Evolutionary conservation across 495 filamentous ascomycete species (phyloP), one percentile per base, ranked within the genome.

Genomic region (Aspergillus bridgeri): DNA sequence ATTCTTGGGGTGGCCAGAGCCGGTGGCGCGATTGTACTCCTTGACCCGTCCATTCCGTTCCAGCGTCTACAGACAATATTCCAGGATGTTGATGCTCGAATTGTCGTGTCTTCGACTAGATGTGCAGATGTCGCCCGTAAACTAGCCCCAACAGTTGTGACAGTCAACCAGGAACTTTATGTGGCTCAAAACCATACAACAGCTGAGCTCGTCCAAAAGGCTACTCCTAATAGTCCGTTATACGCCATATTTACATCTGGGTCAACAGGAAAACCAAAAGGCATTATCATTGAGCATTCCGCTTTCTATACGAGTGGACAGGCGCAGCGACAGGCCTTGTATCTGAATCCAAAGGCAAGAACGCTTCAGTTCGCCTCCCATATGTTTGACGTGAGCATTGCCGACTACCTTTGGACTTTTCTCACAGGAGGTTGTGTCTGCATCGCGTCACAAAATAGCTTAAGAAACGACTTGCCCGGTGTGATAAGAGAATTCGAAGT

Each of bases 1-100:
- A 64, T 75, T 44, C 61, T 76, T 8, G 75, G 67, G 1, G 65
- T 81, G 9, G 53, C 78, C n/a, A 78, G 76, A 49, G 74, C 77
- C 19, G 80, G 80, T 6, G 71, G 70, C 13, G 77, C 72, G 0
- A 73, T 77, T 64, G 69, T 83, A 17, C 70, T 69, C 6, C 60
- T 85, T 6, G 80, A 84, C 60, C 70, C 75, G 44, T 23, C 24
- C 47, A 47, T 51, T 19, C 13, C 51, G 2, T 38, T 15, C 13
- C 33, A 38, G 33, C 33, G 33, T 15, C 33, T 38, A 15, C 7
- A 38, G 13, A 38, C 9, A 1, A 38, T 38, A 15, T 38, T 38
- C 5, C 33, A 38, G 13, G 33, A 38, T 13, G 13, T 38, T 38
- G 11, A 11, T 15, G 33, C 33, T 38, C 33, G 9, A 2, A 38